Evolutionary conservation across 805 yeast species (phyloP).

Genomic region (Candida multigemmis): DNA sequence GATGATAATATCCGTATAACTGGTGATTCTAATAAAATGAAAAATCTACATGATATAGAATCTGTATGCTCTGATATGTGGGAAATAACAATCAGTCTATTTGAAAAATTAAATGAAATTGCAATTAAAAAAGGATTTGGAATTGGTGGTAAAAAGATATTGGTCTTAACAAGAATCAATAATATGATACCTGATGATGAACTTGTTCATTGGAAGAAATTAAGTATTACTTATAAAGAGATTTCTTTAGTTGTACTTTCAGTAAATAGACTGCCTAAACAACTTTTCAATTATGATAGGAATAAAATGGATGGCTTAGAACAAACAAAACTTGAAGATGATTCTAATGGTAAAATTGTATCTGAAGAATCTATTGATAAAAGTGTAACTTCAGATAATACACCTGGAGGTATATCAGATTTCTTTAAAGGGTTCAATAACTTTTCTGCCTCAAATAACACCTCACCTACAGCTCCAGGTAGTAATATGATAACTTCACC

Average conservation of each 20-base stretch:
- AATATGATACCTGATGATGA: conserved; percentile 79
- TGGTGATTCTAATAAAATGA: conserved; percentile 2
- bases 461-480: conserved; percentile 15
- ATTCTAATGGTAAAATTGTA: not conserved
- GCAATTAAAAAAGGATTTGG: conserved; percentile 19
- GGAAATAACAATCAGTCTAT: conserved; percentile 43
- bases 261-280: conserved; percentile 50
- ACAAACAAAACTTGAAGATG: not conserved
- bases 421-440: conserved; percentile 10
- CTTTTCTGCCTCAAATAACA: conserved; percentile 8
- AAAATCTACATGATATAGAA: conserved; percentile 21
- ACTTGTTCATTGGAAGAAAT: conserved; percentile 66
- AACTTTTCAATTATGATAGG: conserved; percentile 15
- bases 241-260: conserved; percentile 63
- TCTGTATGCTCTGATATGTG: conserved; percentile 60
- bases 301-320: conserved; percentile 1
- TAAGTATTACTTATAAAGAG: conserved; percentile 48
- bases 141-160: conserved; percentile 45
- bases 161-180: conserved; percentile 61
- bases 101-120: conserved; percentile 25
- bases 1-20: conserved; percentile 2
- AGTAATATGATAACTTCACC: conserved; percentile 21
- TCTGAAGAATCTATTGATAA: not conserved
- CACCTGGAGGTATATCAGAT: conserved; percentile 5
- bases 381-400: too few species aligned